Evolutionary conservation across 2,329 filamentous ascomycete species (phyloP).

Genomic region (Penicillium sp.): DNA sequence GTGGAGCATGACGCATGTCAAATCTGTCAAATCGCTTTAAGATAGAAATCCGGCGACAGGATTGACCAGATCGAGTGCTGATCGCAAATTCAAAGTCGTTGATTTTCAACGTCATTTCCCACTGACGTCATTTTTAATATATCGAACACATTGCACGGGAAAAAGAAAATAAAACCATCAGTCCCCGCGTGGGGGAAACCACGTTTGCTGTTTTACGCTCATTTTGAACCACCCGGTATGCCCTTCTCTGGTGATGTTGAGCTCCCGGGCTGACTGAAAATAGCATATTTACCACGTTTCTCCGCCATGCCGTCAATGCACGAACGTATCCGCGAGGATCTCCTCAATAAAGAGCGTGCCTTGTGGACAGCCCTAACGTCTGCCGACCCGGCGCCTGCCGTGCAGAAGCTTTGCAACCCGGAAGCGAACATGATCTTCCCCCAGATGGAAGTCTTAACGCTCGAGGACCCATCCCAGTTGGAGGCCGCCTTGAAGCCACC

Average conservation of each 20-base stretch:
- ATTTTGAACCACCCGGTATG: not conserved
- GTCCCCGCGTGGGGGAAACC: not conserved
- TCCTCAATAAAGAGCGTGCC: conserved; percentile 33
- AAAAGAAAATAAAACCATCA: conserved; percentile 7
- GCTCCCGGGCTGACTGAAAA: not conserved
- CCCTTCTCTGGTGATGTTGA: not conserved
- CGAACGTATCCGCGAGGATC: conserved; percentile 36
- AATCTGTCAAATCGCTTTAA: not conserved
- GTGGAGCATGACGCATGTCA: conserved; percentile 23
- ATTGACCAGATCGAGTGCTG: conserved; percentile 7
- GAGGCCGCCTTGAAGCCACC: conserved; percentile 27
- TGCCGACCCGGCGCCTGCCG: conserved; percentile 33
- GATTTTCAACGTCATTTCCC: conserved; percentile 17
- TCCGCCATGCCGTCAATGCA: conserved; percentile 34
- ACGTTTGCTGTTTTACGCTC: not conserved
- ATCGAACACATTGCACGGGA: not conserved
- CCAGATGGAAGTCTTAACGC: conserved; percentile 29
- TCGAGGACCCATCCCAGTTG: conserved; percentile 27
- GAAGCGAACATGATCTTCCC: conserved; percentile 35
- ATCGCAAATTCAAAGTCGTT: conserved; percentile 5
- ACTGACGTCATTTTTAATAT: conserved; percentile 19
- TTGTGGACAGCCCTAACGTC: conserved; percentile 39
- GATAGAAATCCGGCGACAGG: not conserved
- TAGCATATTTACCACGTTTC: not conserved
- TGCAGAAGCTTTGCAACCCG: conserved; percentile 30